Evolutionary conservation across 176 grass and related monocot genomes (phyloP).

Genomic region (Themeda triandra): DNA sequence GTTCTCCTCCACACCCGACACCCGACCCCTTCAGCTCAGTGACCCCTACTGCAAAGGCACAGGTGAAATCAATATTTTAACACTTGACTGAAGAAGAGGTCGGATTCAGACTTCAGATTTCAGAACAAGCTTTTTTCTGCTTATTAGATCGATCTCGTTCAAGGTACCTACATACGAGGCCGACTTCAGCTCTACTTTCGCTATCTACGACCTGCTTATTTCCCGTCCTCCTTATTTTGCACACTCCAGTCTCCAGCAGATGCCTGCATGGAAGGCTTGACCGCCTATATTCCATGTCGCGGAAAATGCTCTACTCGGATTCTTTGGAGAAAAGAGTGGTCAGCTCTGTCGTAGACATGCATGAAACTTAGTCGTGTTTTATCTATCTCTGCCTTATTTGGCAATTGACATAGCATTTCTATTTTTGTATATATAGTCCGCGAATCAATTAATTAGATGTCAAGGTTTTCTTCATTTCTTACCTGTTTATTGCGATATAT

Average conservation of each 20-base stretch:
- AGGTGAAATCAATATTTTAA: too few relatives aligned
- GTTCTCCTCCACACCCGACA: too few relatives aligned
- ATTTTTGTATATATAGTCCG: neutral
- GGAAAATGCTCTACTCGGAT: neutral
- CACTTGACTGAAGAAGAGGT: neutral
- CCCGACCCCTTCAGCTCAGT: too few relatives aligned
- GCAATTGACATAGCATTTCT: neutral
- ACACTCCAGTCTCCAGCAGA: neutral
- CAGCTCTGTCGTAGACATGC: neutral
- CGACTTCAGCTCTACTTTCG: neutral
- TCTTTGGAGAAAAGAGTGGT: neutral
- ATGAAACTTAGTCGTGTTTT: neutral
- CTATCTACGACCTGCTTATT: neutral
- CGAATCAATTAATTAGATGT: neutral
- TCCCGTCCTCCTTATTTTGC: neutral
- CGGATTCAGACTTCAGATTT: neutral
- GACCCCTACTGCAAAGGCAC: too few relatives aligned
- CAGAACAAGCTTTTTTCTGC: neutral
- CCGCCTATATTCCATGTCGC: too few relatives aligned
- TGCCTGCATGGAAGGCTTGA: too few relatives aligned
- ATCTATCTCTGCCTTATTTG: neutral
- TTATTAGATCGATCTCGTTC: neutral
- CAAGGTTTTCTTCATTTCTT: neutral
- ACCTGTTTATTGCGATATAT: neutral
- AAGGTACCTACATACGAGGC: too few relatives aligned